These are phyloP conservation scores for Aspergillus sp. DNA, from an alignment of 2,329 filamentous ascomycete species.

Conservation along the genomic window DNA sequence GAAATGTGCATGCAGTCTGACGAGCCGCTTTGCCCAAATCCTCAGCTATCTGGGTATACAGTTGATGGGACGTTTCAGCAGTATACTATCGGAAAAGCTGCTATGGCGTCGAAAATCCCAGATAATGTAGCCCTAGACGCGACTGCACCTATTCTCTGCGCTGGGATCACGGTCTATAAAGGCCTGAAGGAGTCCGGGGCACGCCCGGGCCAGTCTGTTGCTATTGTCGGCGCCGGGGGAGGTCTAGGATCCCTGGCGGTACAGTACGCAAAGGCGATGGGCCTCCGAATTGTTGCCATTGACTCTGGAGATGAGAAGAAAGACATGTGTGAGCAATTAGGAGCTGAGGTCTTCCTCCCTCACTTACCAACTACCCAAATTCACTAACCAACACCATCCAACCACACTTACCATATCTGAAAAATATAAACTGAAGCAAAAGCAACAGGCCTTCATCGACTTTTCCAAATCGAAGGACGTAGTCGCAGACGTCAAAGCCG, in stretches of 20 bases:
- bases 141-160: constrained; percentile 78
- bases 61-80: constrained; percentile 93
- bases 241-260: constrained; percentile 76
- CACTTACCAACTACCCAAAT: neutral
- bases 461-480: constrained; percentile 74
- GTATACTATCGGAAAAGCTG: constrained; percentile 83
- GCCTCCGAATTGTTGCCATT: constrained; percentile 69
- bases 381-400: no score
- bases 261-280: constrained; percentile 92
- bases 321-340: constrained; percentile 65
- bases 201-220: constrained; percentile 72
- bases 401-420: no score
- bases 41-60: constrained; percentile 82
- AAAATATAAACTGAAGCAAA: neutral
- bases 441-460: constrained; percentile 67
- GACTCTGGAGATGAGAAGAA: constrained; percentile 81
- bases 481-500: constrained; percentile 78
- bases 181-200: constrained; percentile 81
- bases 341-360: constrained; percentile 51
- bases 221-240: constrained; percentile 83
- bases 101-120: constrained; percentile 78
- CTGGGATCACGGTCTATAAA: constrained; percentile 86
- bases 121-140: constrained; percentile 74
- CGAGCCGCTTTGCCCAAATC: constrained; percentile 77
- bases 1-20: constrained; percentile 78